These are phyloP conservation scores for Alternaria consortialis DNA, from an alignment of 2,329 filamentous ascomycete genomes.

Conservation along the genomic window DNA sequence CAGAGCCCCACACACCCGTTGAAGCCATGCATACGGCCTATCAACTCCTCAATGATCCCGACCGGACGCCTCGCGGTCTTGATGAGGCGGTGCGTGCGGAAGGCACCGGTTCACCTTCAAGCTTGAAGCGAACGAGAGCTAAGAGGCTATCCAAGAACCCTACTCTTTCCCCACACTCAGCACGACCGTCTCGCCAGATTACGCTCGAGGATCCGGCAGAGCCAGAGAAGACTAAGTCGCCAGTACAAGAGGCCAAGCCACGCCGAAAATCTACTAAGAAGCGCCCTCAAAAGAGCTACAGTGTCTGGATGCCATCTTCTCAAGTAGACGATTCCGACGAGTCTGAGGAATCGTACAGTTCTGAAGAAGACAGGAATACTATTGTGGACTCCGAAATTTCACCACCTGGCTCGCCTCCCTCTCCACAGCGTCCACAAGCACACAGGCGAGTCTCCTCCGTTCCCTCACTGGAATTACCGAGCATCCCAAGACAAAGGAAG, in stretches of 20 bases:
- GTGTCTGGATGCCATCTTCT: conserved; percentile 60
- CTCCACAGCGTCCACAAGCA: conserved; percentile 46
- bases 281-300: conserved; percentile 54
- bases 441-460: conserved; percentile 60
- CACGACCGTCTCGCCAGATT: conserved; percentile 47
- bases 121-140: conserved; percentile 51
- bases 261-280: conserved; percentile 45
- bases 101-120: conserved; percentile 41
- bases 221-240: conserved; percentile 18
- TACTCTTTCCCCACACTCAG: conserved; percentile 38
- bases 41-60: conserved; percentile 28
- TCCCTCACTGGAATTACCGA: conserved; percentile 57
- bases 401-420: conserved; percentile 34
- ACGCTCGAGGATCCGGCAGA: conserved; percentile 45
- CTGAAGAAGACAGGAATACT: conserved; percentile 41
- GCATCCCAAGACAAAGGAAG: conserved; percentile 56
- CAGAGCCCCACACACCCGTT: conserved; percentile 24
- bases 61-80: conserved; percentile 47
- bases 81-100: conserved; percentile 49
- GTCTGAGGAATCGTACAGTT: conserved; percentile 17
- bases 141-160: conserved; percentile 48
- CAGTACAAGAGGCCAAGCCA: conserved; percentile 30
- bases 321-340: conserved; percentile 48
- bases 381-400: conserved; percentile 27
- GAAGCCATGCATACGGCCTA: conserved; percentile 24